phyloP scores from a whole-genome alignment of 2,329 filamentous ascomycete species.

The Parafenestella ontariensis region DNA sequence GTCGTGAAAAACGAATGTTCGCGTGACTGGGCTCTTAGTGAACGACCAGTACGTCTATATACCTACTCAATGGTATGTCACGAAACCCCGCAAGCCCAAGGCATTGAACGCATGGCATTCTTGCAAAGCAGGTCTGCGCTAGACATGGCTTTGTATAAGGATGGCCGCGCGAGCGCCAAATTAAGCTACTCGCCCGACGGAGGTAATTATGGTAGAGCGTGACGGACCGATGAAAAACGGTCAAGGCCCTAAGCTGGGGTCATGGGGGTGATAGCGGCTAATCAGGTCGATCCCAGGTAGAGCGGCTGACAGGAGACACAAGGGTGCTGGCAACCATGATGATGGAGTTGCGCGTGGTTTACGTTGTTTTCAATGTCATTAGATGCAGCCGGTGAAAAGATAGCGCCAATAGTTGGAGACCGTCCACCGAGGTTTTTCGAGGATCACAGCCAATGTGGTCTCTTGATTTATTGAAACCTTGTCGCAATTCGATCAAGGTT shows the following conservation, averaged over 20 bases:
- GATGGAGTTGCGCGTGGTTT: background rate
- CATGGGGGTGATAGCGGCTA: conserved; percentile 3
- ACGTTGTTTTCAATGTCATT: background rate
- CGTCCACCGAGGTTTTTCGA: background rate
- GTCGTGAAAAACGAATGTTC: conserved; percentile 6
- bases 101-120: background rate
- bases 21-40: background rate
- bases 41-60: conserved; percentile 3
- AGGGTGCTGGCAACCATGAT: background rate
- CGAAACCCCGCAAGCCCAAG: conserved; percentile 15
- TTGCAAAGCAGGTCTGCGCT: conserved; percentile 10
- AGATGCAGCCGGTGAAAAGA: background rate
- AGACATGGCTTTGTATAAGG: conserved; percentile 14
- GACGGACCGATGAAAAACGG: background rate
- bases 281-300: background rate
- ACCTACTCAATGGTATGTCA: conserved; percentile 9
- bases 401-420: background rate
- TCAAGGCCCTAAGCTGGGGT: conserved; percentile 2
- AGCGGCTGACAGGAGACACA: background rate
- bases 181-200: conserved; percentile 11
- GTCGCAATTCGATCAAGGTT: too few relatives aligned
- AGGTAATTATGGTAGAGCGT: conserved; percentile 1
- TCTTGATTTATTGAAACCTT: too few relatives aligned
- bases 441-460: too few relatives aligned
- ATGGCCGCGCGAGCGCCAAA: conserved; percentile 2